These are phyloP conservation scores for Aegilops tauschii DNA, from an alignment of 176 grass and related monocot species.

Conservation along the genomic window DNA sequence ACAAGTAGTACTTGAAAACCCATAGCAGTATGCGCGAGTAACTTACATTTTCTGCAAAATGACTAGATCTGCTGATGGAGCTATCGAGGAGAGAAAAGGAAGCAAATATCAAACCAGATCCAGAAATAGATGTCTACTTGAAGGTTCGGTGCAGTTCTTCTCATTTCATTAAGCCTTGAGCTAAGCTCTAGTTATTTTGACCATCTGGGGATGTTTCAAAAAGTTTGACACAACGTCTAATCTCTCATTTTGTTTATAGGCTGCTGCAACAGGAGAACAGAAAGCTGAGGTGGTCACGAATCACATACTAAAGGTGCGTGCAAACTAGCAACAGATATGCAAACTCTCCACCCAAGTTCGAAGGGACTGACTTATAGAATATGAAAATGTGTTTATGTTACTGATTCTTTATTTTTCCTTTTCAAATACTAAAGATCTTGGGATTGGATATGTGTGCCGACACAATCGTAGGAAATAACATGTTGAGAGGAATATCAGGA, in stretches of 20 bases:
- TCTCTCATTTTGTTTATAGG: slow-evolving; percentile 32
- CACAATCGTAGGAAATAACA: slow-evolving; percentile 79
- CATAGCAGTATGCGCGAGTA: not conserved
- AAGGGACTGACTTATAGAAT: not conserved
- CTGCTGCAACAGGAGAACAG: slow-evolving; percentile 57
- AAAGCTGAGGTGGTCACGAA: slow-evolving; percentile 73
- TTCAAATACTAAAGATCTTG: slow-evolving; percentile 51
- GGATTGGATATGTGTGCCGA: slow-evolving; percentile 86
- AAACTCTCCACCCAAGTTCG: not conserved
- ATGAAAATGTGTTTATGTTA: not conserved
- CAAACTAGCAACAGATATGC: not conserved
- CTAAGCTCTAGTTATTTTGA: not conserved
- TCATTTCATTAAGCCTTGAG: not conserved
- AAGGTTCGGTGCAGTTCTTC: slow-evolving; percentile 42
- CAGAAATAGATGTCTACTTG: slow-evolving; percentile 69
- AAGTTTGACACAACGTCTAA: not conserved
- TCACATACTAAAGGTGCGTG: slow-evolving; percentile 77
- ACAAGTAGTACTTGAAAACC: not conserved
- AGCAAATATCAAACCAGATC: slow-evolving; percentile 61
- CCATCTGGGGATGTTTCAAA: not conserved
- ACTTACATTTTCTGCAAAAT: slow-evolving; percentile 16
- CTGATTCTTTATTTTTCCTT: slow-evolving; percentile 4
- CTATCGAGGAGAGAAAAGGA: slow-evolving; percentile 74
- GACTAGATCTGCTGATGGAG: slow-evolving; percentile 51
- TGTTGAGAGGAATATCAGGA: slow-evolving; percentile 89